Base-by-base conservation (phyloP, 306 rosid species). In the Acmispon strigosus region DNA sequence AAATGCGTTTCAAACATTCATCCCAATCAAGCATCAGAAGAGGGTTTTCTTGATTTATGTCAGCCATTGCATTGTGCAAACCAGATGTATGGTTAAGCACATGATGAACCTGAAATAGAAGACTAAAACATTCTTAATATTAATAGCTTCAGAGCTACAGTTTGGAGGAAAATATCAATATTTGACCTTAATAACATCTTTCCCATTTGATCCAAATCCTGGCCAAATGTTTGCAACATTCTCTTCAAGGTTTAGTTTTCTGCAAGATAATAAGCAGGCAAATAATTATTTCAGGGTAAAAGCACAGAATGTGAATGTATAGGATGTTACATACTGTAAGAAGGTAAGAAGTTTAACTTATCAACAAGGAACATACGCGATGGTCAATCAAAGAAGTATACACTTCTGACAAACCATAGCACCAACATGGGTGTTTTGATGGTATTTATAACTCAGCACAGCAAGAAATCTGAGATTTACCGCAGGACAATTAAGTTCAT, bases 61-160 rank as follows among this genome's bases (percentile, higher is more conserved):
- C 84, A 62, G 84, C 86, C 87, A 86, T 62, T 55, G 96, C 97
- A 78, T 89, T 95, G 84, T 89, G 99, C 87, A 95, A 86, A 59
- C 99, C 97, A 72, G 99, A 85, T 66, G 96, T 91, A 86, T 95
- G 99, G 77, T 91, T 89, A 79, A 95, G 99, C 74, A 89, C 96
- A 41, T 91, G 97, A 82, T 95, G 96, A 72, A 95, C 96, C 99
- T 95, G 82, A 59, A 68, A 78, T 20, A 65, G 48, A 44, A 15
- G 53, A 55, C 18, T 18, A 48, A 49, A 72, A 59, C 57, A 60
- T 53, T 39, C 52, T 53, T 43, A 42, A 43, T 45, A 59, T 42
- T 50, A 50, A 43, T 39, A 68, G 18, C 48, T 37, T 24, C 66
- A 59, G 13, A 73, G 39, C 56, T 58, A 70, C 34, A 52, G 32